Conservation (phyloP, 805 yeast species). For the Metschnikowia proteae region DNA sequence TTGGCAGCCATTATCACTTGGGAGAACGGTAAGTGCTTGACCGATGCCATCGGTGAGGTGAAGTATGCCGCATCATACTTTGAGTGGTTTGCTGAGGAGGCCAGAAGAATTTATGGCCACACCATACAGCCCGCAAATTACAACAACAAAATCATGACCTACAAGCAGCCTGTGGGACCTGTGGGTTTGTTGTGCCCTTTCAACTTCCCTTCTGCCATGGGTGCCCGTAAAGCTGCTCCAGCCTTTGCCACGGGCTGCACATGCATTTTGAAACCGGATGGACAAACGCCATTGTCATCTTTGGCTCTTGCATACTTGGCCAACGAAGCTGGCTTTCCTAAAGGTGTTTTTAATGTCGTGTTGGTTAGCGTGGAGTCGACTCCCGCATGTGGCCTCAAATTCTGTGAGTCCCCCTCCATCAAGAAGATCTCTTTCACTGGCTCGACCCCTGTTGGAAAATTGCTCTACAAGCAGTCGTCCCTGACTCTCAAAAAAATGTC, state of each 20-base stretch:
- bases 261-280: conserved; percentile 56
- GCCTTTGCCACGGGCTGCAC: conserved; percentile 67
- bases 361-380: conserved; percentile 45
- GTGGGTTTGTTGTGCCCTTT: conserved; percentile 63
- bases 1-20: conserved; percentile 52
- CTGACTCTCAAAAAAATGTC: conserved; percentile 66
- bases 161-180: conserved; percentile 60
- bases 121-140: conserved; percentile 54
- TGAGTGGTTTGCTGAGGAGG: conserved; percentile 51
- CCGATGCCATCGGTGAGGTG: conserved; percentile 54
- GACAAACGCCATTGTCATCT: conserved; percentile 58
- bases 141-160: conserved; percentile 49
- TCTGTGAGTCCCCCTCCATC: conserved; percentile 51
- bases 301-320: conserved; percentile 54
- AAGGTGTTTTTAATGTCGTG: conserved; percentile 53
- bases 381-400: conserved; percentile 49
- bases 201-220: conserved; percentile 68
- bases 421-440: conserved; percentile 76
- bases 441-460: conserved; percentile 68
- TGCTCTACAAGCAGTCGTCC: conserved; percentile 58
- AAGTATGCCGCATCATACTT: conserved; percentile 53
- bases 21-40: conserved; percentile 58
- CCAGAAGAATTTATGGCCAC: conserved; percentile 52
- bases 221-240: conserved; percentile 61
- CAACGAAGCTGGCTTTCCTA: conserved; percentile 59